Conservation (phyloP, 106 monocot species). For the Dendrobium chrysotoxum region DNA sequence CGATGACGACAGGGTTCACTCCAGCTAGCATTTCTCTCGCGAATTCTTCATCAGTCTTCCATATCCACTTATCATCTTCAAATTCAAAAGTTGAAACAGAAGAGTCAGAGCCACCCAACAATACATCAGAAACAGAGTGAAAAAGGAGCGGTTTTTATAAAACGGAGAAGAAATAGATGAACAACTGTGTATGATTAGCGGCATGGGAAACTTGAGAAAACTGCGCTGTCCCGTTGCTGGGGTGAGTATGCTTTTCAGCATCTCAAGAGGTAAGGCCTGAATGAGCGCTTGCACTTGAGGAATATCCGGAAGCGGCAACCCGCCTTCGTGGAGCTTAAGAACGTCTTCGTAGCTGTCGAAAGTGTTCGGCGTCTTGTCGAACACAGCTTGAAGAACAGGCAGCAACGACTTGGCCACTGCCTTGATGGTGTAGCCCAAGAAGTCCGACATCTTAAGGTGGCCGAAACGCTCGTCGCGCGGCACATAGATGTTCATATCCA, state of each 20-base stretch:
- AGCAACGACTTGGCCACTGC: constrained; percentile 29
- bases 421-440: constrained; percentile 62
- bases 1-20: constrained; percentile 53
- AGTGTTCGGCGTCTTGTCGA: constrained; percentile 49
- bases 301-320: constrained; percentile 31
- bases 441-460: constrained; percentile 82
- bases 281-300: constrained; percentile 21
- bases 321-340: constrained; percentile 54
- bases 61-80: constrained; percentile 30
- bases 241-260: constrained; percentile 7
- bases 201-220: constrained; percentile 20
- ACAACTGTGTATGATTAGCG: constrained; percentile 12
- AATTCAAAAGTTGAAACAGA: neutral
- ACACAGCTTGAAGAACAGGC: constrained; percentile 30
- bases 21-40: constrained; percentile 65
- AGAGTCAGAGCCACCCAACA: neutral
- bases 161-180: neutral
- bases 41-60: constrained; percentile 68
- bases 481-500: constrained; percentile 60
- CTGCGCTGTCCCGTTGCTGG: neutral
- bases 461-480: constrained; percentile 88
- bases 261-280: constrained; percentile 15
- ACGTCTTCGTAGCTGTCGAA: constrained; percentile 70
- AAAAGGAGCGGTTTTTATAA: neutral
- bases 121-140: neutral